Conservation (phyloP, 2,329 filamentous ascomycete genomes). For the Talaromyces albobiverticillius region DNA sequence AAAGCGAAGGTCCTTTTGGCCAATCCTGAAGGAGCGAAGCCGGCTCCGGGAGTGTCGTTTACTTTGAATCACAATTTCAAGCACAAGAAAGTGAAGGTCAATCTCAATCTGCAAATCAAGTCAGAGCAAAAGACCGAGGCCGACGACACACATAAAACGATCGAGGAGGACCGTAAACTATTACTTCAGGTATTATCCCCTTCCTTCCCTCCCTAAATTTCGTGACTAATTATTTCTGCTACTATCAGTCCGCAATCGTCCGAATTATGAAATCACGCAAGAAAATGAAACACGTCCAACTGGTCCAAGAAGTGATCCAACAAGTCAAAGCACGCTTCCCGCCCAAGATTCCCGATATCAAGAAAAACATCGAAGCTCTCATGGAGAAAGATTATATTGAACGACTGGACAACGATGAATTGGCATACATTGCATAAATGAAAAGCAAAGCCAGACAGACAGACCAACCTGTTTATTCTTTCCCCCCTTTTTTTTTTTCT, state of each 20-base stretch:
- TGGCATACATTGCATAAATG: constrained; percentile 83
- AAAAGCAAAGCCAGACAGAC: background rate
- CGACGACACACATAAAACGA: constrained; percentile 97
- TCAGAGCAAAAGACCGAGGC: constrained; percentile 95
- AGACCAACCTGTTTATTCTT: background rate
- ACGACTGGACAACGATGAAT: constrained; percentile 87
- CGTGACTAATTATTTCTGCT: constrained; percentile 21
- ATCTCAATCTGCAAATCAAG: constrained; percentile 91
- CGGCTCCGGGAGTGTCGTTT: constrained; percentile 74
- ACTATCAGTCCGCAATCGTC: constrained; percentile 83
- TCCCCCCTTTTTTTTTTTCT: background rate
- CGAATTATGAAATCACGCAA: constrained; percentile 99
- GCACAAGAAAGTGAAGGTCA: constrained; percentile 96
- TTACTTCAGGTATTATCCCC: constrained; percentile 78
- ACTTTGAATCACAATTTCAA: constrained; percentile 92
- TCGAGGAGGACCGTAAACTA: constrained; percentile 95
- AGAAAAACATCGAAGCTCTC: constrained; percentile 98
- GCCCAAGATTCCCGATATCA: constrained; percentile 92
- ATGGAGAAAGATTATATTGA: constrained; percentile 99
- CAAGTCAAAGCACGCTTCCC: constrained; percentile 93
- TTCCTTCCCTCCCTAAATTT: constrained; percentile 3
- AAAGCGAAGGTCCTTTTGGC: constrained; percentile 88
- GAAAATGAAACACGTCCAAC: constrained; percentile 94
- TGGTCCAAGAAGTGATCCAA: constrained; percentile 91
- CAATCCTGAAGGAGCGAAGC: constrained; percentile 69